Evolutionary conservation across 2,329 filamentous ascomycete species (phyloP).

Genomic region (Aspergillus novoparasiticus): DNA sequence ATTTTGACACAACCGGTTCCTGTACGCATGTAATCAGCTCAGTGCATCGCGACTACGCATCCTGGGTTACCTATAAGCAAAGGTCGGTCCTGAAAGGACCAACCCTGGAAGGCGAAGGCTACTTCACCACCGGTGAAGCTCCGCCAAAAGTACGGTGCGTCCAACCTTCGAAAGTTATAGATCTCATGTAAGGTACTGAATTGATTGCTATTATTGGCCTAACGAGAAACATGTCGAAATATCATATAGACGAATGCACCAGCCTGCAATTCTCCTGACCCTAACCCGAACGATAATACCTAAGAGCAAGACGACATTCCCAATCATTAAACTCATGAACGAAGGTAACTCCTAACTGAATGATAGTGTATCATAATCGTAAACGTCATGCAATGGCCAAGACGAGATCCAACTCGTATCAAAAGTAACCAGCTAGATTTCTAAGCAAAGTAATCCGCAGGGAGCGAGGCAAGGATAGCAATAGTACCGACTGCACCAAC

Average conservation of each 20-base stretch:
- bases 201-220: not conserved
- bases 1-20: not conserved
- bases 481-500: conserved; percentile 47
- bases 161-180: not conserved
- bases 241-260: conserved; percentile 1
- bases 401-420: not conserved
- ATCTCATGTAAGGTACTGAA: not conserved
- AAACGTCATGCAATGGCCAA: not conserved
- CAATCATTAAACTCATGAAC: not conserved
- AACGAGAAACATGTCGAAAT: conserved; percentile 1
- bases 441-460: conserved; percentile 46
- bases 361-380: conserved; percentile 5
- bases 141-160: not conserved
- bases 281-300: not conserved
- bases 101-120: not conserved
- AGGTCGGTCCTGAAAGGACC: not conserved
- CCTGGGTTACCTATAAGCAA: not conserved
- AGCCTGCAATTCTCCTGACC: not conserved
- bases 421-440: not conserved
- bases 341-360: conserved; percentile 1
- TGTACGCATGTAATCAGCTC: not conserved
- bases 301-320: conserved; percentile 1
- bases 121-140: not conserved
- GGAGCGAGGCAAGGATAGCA: conserved; percentile 44
- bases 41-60: not conserved